These are phyloP conservation scores for Thelonectria blattea DNA, from an alignment of 2,329 filamentous ascomycete genomes.

Conservation along the genomic window DNA sequence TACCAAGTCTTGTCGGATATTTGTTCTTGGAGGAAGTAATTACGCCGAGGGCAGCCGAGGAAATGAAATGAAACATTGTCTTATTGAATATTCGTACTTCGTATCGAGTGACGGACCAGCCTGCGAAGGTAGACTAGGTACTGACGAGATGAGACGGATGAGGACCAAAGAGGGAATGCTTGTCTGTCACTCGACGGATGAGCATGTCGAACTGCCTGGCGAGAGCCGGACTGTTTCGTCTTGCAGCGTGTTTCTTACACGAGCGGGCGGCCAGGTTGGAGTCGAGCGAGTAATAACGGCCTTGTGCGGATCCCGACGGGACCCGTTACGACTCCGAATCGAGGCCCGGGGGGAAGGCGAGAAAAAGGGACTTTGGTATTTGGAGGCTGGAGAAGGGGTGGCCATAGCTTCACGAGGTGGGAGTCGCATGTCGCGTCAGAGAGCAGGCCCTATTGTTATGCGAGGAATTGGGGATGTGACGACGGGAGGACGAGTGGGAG, in stretches of 20 bases:
- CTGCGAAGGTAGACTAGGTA: no score
- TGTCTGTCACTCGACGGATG: neutral
- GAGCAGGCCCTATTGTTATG: constrained; percentile 2
- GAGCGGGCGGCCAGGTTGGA: constrained; percentile 1
- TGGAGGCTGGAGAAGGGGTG: constrained; percentile 9
- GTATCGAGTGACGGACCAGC: neutral
- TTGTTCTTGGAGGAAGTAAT: no score
- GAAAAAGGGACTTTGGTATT: constrained; percentile 21
- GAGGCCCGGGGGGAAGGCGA: neutral
- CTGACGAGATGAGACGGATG: no score
- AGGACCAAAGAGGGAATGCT: neutral
- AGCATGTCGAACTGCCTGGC: neutral
- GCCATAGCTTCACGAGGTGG: constrained; percentile 3
- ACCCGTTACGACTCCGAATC: neutral
- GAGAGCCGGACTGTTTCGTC: neutral
- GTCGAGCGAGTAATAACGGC: neutral
- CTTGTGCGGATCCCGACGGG: neutral
- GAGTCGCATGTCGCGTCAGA: neutral
- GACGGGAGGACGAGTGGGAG: neutral
- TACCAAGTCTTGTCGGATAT: no score
- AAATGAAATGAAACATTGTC: neutral
- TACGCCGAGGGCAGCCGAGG: neutral
- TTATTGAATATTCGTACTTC: neutral
- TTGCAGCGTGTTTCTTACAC: neutral
- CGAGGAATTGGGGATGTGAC: neutral